Evolutionary conservation across 805 yeast genomes (phyloP), one percentile per base, ranked within the genome.

Genomic region (Torulaspora quercuum): DNA sequence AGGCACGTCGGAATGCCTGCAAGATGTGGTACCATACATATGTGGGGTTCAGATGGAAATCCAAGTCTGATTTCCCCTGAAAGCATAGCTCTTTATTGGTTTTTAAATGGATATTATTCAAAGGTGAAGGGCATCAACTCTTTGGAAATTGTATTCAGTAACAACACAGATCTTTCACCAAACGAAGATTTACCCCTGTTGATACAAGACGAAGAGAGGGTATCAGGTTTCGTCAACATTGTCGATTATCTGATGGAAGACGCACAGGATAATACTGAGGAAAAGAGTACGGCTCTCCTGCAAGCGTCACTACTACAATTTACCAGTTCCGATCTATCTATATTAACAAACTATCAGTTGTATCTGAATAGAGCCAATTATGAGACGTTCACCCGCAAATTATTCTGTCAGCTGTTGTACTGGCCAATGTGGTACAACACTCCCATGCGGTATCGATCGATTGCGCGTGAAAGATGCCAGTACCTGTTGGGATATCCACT

Each of bases 361-460:
- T 80, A 73, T 46, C 58, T 79, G 29, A 73, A 78, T 48, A 67
- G 70, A 17, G 60, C 57, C 11, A 82, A 82, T 54, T 82, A 80
- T 56, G 82, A 76, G 41, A 55, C 64, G 8, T 78, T 70, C 47
- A 74, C 87, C 3, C 67, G 85, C 42, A 71, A 72, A 14, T 49
- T 72, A 11, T 80, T 80, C 52, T 63, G 68, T 28, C 48, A 63
- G 3, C 69, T 75, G 38, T 57, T 81, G 12, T 81, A 84, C 5
- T 82, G 82, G 62, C 90, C 89, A 7, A 70, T 80, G 73, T 84
- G 81, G 72, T 82, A 81, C 53, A 75, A 74, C 42, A 76, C 80
- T 14, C 88, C 89, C 1, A 21, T 50, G 22, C 35, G 35, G 12
- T 37, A 45, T 21, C 37, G 61, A 27, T 28, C 47, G 3, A 26